Base-by-base conservation (phyloP, 2,329 filamentous ascomycete genomes). In the Colletotrichum sansevieriae region DNA sequence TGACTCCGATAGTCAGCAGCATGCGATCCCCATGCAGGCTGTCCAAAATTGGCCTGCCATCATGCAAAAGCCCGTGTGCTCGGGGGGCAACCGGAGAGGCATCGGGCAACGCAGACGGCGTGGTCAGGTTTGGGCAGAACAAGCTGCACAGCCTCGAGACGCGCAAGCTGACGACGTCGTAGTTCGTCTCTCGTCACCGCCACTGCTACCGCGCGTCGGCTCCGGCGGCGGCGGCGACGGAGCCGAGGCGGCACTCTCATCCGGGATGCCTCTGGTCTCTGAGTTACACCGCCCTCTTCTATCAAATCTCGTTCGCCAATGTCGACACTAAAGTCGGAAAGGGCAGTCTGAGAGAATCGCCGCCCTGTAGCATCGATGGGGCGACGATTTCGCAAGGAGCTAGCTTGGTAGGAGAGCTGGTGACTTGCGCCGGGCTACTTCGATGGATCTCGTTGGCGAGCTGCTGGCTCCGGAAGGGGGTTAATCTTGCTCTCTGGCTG, bases 221-320 rank as follows among this genome's bases (percentile, higher is more conserved):
- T 51, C 22, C n/a, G 25, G 11, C 20, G 37, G n/a, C 20, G 37
- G n/a, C 49, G n/a, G 13, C 7, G 49, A 6, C 29, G 18, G 35
- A 7, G n/a, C 10, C 25, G 49, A 52, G 15, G 25, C 37, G 25
- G 4, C 33, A 37, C 18, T 25, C 49, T 8, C 10, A 12, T 11
- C 49, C 49, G 3, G 47, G 0, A 52, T 51, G 10, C 8, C 2
- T 2, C 3, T 25, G 25, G 49, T 52, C 49, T 4, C 15, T 52
- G 2, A 52, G 49, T 2, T 4, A 4, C 49, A 35, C 15, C 11
- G 2, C 9, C 13, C 29, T 11, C 25, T 51, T 52, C 3, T 33
- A 12, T 2, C 4, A 35, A 0, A 52, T 3, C 1, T 35, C 25
- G 2, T 18, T 1, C 29, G 9, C 2, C 0, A n/a, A n/a, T 6